Conservation (phyloP, 768 basidiomycete genomes). For the Fibroporia radiculosa region DNA sequence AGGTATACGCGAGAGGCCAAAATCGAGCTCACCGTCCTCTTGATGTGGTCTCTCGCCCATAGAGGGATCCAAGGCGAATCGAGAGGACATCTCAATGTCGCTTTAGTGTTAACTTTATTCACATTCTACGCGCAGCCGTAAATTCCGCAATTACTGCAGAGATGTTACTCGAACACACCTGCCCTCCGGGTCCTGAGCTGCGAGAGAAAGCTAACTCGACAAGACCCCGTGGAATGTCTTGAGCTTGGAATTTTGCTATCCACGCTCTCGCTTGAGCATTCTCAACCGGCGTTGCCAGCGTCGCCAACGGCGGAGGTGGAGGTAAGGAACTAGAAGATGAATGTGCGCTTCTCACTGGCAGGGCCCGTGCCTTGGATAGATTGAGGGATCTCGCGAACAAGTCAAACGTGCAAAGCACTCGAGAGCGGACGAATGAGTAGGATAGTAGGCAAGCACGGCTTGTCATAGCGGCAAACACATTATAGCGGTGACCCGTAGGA, state of each 20-base stretch:
- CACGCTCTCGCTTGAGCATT: slow-evolving; percentile 43
- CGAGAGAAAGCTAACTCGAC: slow-evolving; percentile 66
- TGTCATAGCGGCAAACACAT: too few relatives aligned
- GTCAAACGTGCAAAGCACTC: too few relatives aligned
- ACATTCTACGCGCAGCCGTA: slow-evolving; percentile 48
- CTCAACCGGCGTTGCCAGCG: slow-evolving; percentile 33
- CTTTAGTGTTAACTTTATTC: slow-evolving; percentile 86
- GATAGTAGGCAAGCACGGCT: too few relatives aligned
- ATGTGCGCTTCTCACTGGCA: too few relatives aligned
- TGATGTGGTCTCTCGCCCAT: slow-evolving; percentile 50
- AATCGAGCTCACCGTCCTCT: slow-evolving; percentile 41
- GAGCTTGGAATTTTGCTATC: slow-evolving; percentile 40
- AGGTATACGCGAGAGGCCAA: too few relatives aligned
- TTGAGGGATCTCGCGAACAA: too few relatives aligned
- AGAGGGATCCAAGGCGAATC: slow-evolving; percentile 58
- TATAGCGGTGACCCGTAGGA: too few relatives aligned
- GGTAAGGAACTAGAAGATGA: too few relatives aligned
- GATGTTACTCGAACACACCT: slow-evolving; percentile 40
- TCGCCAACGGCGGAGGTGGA: slow-evolving; percentile 33
- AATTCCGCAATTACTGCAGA: background rate
- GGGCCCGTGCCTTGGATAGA: too few relatives aligned
- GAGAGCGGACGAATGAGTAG: too few relatives aligned
- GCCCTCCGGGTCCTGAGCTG: slow-evolving; percentile 81
- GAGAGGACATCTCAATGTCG: slow-evolving; percentile 51
- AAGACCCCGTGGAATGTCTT: slow-evolving; percentile 38